Conservation (phyloP, 202 grass and related monocot species). For the Elaeis oleifera region DNA sequence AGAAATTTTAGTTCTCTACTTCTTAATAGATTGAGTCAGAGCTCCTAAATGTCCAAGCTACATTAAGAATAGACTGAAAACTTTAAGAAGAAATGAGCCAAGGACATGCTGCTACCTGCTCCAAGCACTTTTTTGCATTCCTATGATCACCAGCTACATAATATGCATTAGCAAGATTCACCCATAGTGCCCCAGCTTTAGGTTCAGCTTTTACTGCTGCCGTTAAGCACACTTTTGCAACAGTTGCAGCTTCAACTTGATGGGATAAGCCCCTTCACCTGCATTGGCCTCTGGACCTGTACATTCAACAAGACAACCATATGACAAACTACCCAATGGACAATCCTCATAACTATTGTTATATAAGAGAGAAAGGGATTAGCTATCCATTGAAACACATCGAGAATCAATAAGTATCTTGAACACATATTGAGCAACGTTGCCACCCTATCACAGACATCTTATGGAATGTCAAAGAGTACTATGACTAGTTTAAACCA, state of each 20-base stretch:
- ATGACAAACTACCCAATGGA: background rate
- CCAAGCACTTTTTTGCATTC: conserved; percentile 84
- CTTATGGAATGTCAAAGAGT: too few species aligned
- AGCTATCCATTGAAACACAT: too few species aligned
- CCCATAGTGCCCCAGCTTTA: conserved; percentile 71
- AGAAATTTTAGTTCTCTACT: too few species aligned
- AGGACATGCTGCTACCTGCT: conserved; percentile 59
- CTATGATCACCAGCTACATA: conserved; percentile 70
- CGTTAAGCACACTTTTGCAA: conserved; percentile 86
- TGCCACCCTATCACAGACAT: too few species aligned
- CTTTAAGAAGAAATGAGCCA: conserved; percentile 10
- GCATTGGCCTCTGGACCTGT: conserved; percentile 50
- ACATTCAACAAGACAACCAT: conserved; percentile 1
- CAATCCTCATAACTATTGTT: too few species aligned
- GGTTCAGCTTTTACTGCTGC: conserved; percentile 70
- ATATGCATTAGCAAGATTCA: conserved; percentile 97
- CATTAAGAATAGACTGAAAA: background rate
- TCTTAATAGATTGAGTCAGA: too few species aligned
- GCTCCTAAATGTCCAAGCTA: too few species aligned
- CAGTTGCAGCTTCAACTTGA: conserved; percentile 72
- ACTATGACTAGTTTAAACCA: too few species aligned
- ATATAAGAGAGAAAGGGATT: too few species aligned
- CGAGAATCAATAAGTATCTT: too few species aligned
- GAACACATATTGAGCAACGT: too few species aligned
- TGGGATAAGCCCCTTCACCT: conserved; percentile 42